Conservation (phyloP, 1,139 yeast genomes). For the Kurtzmaniella quercitrusa region DNA sequence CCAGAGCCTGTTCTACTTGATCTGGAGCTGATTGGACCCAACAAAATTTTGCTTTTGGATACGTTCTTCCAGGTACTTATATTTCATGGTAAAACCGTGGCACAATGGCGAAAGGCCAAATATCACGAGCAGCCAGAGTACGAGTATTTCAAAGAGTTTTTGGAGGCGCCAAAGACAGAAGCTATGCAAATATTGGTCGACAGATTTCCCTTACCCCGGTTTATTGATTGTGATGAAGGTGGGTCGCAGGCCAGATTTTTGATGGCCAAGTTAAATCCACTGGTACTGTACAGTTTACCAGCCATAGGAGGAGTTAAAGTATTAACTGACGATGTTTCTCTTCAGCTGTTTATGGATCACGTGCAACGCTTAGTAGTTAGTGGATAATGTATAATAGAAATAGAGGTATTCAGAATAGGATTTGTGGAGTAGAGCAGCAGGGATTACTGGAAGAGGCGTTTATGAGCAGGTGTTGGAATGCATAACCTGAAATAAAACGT, state of each 20-base stretch:
- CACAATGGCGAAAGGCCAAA: slow-evolving; percentile 66
- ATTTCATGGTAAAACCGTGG: slow-evolving; percentile 63
- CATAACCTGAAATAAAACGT: too few species aligned
- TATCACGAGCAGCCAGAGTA: slow-evolving; percentile 66
- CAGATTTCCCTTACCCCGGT: slow-evolving; percentile 69
- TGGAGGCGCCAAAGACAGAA: slow-evolving; percentile 63
- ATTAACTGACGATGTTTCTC: slow-evolving; percentile 66
- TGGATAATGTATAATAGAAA: slow-evolving; percentile 6
- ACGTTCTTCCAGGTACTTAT: slow-evolving; percentile 72
- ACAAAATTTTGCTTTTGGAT: slow-evolving; percentile 59
- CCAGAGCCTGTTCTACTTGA: slow-evolving; percentile 66
- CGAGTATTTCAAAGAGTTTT: slow-evolving; percentile 53
- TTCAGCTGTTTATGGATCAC: slow-evolving; percentile 65
- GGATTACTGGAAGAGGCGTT: background rate
- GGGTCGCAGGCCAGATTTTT: slow-evolving; percentile 77
- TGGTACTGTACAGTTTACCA: slow-evolving; percentile 43
- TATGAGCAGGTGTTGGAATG: too few species aligned
- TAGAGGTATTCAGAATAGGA: background rate
- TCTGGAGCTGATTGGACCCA: slow-evolving; percentile 59
- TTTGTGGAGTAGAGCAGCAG: background rate
- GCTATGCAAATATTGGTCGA: slow-evolving; percentile 65
- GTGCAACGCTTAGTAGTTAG: slow-evolving; percentile 37
- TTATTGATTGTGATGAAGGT: slow-evolving; percentile 71
- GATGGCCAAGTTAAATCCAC: slow-evolving; percentile 71
- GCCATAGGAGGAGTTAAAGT: slow-evolving; percentile 25